Evolutionary conservation across 768 basidiomycete species (phyloP).

Genomic region (Dictyophora rubrovolvata): DNA sequence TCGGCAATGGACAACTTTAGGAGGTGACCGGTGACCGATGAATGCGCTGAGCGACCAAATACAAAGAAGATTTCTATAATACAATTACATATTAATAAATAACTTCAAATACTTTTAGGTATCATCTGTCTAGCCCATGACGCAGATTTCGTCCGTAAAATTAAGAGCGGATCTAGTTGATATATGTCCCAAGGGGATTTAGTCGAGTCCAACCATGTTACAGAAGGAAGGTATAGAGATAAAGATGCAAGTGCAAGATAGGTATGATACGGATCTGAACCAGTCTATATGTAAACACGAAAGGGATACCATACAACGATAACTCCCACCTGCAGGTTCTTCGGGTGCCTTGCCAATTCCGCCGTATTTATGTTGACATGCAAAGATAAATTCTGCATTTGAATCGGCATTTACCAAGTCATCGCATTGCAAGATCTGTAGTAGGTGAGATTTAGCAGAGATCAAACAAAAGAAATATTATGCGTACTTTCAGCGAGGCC

Average conservation of each 20-base stretch:
- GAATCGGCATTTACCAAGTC: constrained; percentile 46
- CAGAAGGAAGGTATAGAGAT: constrained; percentile 49
- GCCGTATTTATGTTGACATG: constrained; percentile 81
- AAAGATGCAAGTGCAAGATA: constrained; percentile 82
- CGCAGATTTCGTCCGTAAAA: constrained; percentile 55
- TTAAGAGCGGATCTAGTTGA: constrained; percentile 58
- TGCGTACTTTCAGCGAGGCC: constrained; percentile 56
- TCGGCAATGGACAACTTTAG: no score
- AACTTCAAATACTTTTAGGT: constrained; percentile 15
- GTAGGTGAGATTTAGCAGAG: constrained; percentile 1
- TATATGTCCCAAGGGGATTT: constrained; percentile 43
- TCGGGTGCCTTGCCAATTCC: constrained; percentile 81
- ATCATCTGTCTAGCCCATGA: constrained; percentile 58
- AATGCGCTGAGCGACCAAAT: no score
- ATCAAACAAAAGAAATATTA: background rate
- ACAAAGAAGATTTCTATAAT: no score
- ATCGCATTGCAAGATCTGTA: constrained; percentile 57
- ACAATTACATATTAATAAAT: no score
- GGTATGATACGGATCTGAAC: constrained; percentile 82
- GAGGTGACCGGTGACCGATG: no score
- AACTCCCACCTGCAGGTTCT: constrained; percentile 58
- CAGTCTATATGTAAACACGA: constrained; percentile 18
- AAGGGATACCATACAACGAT: background rate
- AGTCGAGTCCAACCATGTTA: constrained; percentile 8
- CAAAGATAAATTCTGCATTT: constrained; percentile 53